These are phyloP conservation scores for Camellia oleifera DNA, from an alignment of 179 eudicot species.

Conservation along the genomic window DNA sequence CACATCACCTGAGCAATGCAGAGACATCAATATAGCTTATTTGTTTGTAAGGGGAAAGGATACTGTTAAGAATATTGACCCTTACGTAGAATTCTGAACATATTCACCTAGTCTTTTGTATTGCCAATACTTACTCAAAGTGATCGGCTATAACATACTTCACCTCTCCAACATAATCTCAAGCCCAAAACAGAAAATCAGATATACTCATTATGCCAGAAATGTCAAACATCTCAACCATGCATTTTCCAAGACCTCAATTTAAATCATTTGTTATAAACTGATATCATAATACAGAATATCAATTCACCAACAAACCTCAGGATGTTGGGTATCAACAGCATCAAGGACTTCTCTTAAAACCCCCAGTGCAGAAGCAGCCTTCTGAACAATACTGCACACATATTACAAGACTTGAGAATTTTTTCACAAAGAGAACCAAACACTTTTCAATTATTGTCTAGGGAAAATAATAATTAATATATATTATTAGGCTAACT, in stretches of 20 bases:
- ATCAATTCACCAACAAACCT: conserved; percentile 43
- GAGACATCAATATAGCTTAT: not conserved
- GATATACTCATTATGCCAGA: not conserved
- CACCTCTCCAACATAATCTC: conserved; percentile 1
- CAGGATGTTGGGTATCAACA: conserved; percentile 65
- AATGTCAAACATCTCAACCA: not conserved
- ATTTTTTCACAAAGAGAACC: not conserved
- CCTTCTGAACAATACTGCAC: conserved; percentile 86
- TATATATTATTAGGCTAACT: no score
- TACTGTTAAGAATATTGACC: not conserved
- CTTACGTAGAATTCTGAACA: not conserved
- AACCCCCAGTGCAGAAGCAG: conserved; percentile 80
- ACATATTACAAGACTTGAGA: not conserved
- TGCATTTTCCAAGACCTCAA: not conserved
- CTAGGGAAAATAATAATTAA: no score
- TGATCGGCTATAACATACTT: not conserved
- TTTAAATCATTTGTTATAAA: not conserved
- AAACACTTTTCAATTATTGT: no score
- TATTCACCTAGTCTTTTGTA: not conserved
- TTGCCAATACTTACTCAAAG: not conserved
- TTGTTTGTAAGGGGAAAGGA: not conserved
- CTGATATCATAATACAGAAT: not conserved
- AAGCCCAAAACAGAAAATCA: conserved; percentile 5
- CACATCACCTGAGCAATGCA: not conserved
- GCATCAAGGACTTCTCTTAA: conserved; percentile 91